Conservation (phyloP, 345 rosid species). For the Sonneratia caseolaris region DNA sequence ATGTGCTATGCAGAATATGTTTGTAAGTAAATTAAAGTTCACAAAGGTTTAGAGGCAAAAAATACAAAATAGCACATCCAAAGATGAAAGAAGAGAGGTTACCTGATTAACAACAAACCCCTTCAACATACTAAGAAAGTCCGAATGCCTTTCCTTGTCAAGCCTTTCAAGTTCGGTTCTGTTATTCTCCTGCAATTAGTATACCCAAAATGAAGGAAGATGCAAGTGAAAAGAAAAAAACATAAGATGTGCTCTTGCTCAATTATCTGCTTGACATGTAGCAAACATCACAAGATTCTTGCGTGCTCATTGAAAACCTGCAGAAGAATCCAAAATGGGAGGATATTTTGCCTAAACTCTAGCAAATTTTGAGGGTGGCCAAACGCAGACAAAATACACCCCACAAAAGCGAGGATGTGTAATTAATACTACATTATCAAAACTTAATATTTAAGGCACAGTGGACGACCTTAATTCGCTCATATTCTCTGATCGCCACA, state of each 20-base stretch:
- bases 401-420: background rate
- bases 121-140: slow-evolving; percentile 80
- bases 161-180: slow-evolving; percentile 79
- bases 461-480: slow-evolving; percentile 64
- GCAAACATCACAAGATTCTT: background rate
- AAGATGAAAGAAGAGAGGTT: background rate
- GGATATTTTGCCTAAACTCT: background rate
- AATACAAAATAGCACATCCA: background rate
- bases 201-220: background rate
- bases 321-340: background rate
- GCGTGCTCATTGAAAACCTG: background rate
- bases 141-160: slow-evolving; percentile 63
- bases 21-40: background rate
- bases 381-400: background rate
- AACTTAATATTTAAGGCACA: background rate
- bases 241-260: background rate
- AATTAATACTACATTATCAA: background rate
- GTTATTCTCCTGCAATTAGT: slow-evolving; percentile 64
- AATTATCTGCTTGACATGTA: background rate
- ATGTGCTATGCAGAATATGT: background rate
- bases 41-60: background rate
- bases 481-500: slow-evolving; percentile 78
- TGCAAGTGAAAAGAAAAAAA: background rate
- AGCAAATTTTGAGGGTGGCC: background rate
- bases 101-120: slow-evolving; percentile 95